Conservation (phyloP, 495 filamentous ascomycete genomes). For the Podospora appendiculata region DNA sequence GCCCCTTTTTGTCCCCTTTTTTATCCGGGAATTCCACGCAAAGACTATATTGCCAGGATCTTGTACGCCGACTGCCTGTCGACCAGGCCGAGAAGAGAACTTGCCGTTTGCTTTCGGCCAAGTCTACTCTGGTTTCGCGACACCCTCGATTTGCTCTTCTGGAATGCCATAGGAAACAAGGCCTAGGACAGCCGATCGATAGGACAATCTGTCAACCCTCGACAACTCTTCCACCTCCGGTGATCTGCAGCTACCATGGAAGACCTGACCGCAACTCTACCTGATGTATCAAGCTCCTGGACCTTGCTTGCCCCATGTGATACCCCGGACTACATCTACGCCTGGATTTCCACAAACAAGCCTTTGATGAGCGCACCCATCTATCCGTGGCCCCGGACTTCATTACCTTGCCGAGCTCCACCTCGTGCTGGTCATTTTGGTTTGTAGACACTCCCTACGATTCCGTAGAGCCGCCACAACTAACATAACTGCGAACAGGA, state of each 20-base stretch:
- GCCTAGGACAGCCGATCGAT: too few species aligned
- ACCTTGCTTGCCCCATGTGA: neutral
- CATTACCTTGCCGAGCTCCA: neutral
- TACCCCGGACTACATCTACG: neutral
- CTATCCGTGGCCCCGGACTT: neutral
- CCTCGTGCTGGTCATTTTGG: constrained; percentile 10
- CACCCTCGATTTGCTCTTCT: neutral
- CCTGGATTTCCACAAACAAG: neutral
- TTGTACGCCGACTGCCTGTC: neutral
- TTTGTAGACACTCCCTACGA: constrained; percentile 7
- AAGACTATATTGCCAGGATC: neutral
- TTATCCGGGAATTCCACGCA: neutral
- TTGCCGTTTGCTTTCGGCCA: neutral
- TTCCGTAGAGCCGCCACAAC: constrained; percentile 6
- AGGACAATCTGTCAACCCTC: too few species aligned
- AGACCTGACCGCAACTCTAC: too few species aligned
- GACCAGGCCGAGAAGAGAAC: neutral
- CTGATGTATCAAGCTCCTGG: neutral
- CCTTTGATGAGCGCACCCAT: neutral
- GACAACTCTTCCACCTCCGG: too few species aligned
- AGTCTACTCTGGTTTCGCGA: neutral
- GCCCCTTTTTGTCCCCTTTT: neutral
- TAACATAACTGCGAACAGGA: constrained; percentile 22
- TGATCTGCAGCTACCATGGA: too few species aligned
- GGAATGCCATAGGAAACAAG: neutral